Base-by-base conservation (phyloP, 352 stramenopile species). In the Phytopythium litorale region DNA sequence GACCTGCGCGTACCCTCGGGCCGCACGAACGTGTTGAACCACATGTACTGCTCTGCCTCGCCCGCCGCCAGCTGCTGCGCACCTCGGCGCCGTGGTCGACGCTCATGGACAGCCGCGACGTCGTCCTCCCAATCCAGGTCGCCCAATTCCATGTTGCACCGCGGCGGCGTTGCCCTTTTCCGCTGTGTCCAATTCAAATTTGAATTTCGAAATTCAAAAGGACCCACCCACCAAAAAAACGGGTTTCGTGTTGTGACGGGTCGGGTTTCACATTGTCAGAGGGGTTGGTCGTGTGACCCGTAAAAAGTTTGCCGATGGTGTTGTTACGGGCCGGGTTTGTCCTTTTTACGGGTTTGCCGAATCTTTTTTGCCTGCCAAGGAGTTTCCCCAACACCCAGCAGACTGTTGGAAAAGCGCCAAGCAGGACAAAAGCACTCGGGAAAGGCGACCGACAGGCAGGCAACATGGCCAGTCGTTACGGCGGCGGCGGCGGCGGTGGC, bases 381-480 rank as follows among this genome's bases (percentile, higher is more conserved):
- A 21, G 42, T 49, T 49, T 49, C 42, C 19, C 40, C n/a, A 11
- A 19, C n/a, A 19, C 16, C 28, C 28, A 4, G 7, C 28, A 25
- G 42, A 49, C 42, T 49, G 42, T 49, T 49, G n/a, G 42, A 49
- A 49, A 76, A 43, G 33, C 21, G 13, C 52, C 32, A 48, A 38
- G 53, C 62, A 35, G 21, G 18, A 18, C 28, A 32, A 60, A n/a
- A 42, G 3, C 19, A 28, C 11, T 4, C 23, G 21, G 28, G n/a
- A 57, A 35, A 56, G 38, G 16, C 50, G 38, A 42, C 28, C 2
- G 35, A 5, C 33, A 38, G 33, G 35, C 35, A 40, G 35, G 35
- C 30, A 70, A 16, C 21, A 86, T 76, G 72, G 77, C 81, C 56
- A 93, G 80, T 73, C 81, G 84, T 60, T 93, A 93, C 70, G 76